Conservation (phyloP, 129 eudicot species). For the Pseudognaphalium luteoalbum region DNA sequence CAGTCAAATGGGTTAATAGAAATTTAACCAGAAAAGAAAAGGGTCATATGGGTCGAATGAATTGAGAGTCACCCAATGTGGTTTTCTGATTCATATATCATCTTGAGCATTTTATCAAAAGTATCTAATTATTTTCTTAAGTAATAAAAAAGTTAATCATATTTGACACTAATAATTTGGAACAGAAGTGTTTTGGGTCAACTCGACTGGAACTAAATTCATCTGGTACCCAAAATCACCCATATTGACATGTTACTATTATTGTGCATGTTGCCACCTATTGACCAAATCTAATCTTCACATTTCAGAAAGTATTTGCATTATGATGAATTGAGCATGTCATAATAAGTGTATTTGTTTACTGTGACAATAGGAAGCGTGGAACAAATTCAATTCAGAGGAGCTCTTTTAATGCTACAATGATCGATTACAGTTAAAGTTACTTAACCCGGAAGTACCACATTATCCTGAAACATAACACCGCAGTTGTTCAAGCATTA, state of each 20-base stretch:
- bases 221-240: not conserved
- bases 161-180: not conserved
- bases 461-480: not conserved
- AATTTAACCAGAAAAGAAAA: no score
- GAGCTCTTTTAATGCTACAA: constrained; percentile 67
- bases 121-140: no score
- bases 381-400: constrained; percentile 98
- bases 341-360: not conserved
- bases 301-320: not conserved
- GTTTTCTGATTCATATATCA: no score
- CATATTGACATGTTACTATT: not conserved
- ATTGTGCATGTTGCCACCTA: not conserved
- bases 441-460: constrained; percentile 11
- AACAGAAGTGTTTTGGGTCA: not conserved
- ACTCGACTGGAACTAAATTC: not conserved
- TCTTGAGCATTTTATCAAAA: no score
- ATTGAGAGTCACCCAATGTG: no score
- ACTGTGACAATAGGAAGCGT: constrained; percentile 66
- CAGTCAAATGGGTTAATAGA: no score
- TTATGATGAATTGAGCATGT: constrained; percentile 5
- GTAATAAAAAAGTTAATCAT: no score
- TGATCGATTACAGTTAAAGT: constrained; percentile 10
- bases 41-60: no score
- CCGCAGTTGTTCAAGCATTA: not conserved
- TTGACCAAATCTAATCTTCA: not conserved